phyloP scores from a whole-genome alignment of 805 yeast species.

The Suhomyces emberorum region DNA sequence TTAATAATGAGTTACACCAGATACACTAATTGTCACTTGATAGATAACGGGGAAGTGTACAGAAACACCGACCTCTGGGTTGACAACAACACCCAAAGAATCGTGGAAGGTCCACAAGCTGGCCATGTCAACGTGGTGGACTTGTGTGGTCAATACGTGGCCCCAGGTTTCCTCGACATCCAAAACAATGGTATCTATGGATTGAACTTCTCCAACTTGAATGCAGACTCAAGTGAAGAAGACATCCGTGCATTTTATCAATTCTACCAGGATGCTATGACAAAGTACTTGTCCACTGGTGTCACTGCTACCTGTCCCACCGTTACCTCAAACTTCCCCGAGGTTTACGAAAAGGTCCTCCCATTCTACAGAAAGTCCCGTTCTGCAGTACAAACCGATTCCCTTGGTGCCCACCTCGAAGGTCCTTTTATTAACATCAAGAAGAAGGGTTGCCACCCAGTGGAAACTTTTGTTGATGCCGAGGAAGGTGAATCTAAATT shows the following conservation, averaged over 20 bases:
- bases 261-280: constrained; percentile 44
- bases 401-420: constrained; percentile 58
- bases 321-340: constrained; percentile 48
- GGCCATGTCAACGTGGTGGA: constrained; percentile 31
- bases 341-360: constrained; percentile 46
- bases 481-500: constrained; percentile 26
- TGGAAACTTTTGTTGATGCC: constrained; percentile 42
- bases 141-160: constrained; percentile 43
- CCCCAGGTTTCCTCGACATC: constrained; percentile 57
- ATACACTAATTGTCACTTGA: constrained; percentile 42
- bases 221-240: constrained; percentile 24
- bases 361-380: constrained; percentile 40
- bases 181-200: constrained; percentile 61
- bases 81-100: constrained; percentile 40
- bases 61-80: constrained; percentile 41
- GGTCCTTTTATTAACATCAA: constrained; percentile 53
- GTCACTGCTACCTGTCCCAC: constrained; percentile 58
- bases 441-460: constrained; percentile 52
- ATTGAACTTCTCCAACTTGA: constrained; percentile 45
- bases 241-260: constrained; percentile 30
- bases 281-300: constrained; percentile 47
- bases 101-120: constrained; percentile 26
- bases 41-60: constrained; percentile 38
- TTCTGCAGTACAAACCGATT: constrained; percentile 33
- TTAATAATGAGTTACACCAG: constrained; percentile 17